Conservation (phyloP, 164 flowering plant genomes). For the Cinnamomum micranthum region DNA sequence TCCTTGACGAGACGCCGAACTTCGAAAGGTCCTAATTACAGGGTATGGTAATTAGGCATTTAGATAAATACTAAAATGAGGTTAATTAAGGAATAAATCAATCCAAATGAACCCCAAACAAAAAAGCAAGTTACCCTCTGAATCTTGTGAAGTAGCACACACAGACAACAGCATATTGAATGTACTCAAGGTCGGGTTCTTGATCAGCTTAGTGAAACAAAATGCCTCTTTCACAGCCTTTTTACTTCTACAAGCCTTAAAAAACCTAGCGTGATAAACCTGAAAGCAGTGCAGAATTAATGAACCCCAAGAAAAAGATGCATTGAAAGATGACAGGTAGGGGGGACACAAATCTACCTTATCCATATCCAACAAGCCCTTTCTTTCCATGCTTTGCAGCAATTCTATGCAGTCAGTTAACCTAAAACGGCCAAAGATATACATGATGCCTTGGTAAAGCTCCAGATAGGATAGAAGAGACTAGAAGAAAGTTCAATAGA, state of each 20-base stretch:
- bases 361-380: slow-evolving; percentile 68
- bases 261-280: slow-evolving; percentile 78
- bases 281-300: slow-evolving; percentile 27
- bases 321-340: background rate
- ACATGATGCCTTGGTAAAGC: slow-evolving; percentile 10
- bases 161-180: slow-evolving; percentile 97
- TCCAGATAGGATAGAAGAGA: background rate
- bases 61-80: background rate
- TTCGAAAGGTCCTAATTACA: slow-evolving; percentile 68
- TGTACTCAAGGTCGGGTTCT: slow-evolving; percentile 80
- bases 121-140: slow-evolving; percentile 47
- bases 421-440: slow-evolving; percentile 35
- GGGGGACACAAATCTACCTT: slow-evolving; percentile 42
- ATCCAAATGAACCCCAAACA: background rate
- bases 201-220: slow-evolving; percentile 59
- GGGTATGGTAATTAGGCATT: background rate
- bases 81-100: background rate
- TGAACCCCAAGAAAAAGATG: background rate
- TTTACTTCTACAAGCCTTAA: slow-evolving; percentile 53
- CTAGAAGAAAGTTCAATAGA: background rate
- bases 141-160: slow-evolving; percentile 79
- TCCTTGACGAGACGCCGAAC: slow-evolving; percentile 61
- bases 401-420: slow-evolving; percentile 60
- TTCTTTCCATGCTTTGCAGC: slow-evolving; percentile 70
- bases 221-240: slow-evolving; percentile 86